A percentile compares a stretch with the other conserved stretches of the same genome.
These are phyloP conservation scores for Paralagenidium karlingii DNA, from an alignment of 352 stramenopile genomes.

Conservation along the genomic window DNA sequence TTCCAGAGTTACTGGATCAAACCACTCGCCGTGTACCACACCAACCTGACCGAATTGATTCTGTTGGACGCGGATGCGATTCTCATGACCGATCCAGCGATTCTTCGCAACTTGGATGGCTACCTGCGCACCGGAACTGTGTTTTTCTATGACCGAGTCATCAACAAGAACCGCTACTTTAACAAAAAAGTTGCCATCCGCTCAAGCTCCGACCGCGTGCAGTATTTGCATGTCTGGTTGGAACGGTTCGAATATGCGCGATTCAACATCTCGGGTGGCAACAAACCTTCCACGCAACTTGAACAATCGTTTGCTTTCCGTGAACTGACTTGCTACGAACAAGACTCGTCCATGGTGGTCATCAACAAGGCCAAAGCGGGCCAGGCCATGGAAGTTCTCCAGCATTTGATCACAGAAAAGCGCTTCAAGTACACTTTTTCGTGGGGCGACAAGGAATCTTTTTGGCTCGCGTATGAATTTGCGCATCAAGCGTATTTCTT, in stretches of 20 bases:
- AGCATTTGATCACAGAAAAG: slow-evolving; percentile 21
- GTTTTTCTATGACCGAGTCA: slow-evolving; percentile 55
- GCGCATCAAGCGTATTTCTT: slow-evolving; percentile 37
- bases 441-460: slow-evolving; percentile 35
- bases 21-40: slow-evolving; percentile 2
- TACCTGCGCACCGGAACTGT: slow-evolving; percentile 34
- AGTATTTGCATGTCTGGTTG: slow-evolving; percentile 21
- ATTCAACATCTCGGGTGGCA: slow-evolving; percentile 12
- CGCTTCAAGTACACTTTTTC: slow-evolving; percentile 30
- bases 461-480: slow-evolving; percentile 42
- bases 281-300: slow-evolving; percentile 20
- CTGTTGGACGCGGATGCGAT: slow-evolving; percentile 8
- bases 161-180: slow-evolving; percentile 18
- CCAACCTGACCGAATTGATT: slow-evolving; percentile 2
- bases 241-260: slow-evolving; percentile 28
- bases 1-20: slow-evolving; percentile 7
- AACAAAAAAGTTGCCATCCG: slow-evolving; percentile 15
- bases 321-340: slow-evolving; percentile 25
- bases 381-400: slow-evolving; percentile 27
- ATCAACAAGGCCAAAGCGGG: slow-evolving; percentile 20
- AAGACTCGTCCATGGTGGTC: slow-evolving; percentile 46
- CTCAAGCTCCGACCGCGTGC: slow-evolving; percentile 5
- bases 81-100: slow-evolving; percentile 4
- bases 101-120: slow-evolving; percentile 7
- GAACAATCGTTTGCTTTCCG: slow-evolving; percentile 21